Percentiles rank a stretch among this genome's conserved stretches.
These are phyloP conservation scores for Stentor roeselii DNA, from an alignment of 73 alveolate species.

Conservation along the genomic window DNA sequence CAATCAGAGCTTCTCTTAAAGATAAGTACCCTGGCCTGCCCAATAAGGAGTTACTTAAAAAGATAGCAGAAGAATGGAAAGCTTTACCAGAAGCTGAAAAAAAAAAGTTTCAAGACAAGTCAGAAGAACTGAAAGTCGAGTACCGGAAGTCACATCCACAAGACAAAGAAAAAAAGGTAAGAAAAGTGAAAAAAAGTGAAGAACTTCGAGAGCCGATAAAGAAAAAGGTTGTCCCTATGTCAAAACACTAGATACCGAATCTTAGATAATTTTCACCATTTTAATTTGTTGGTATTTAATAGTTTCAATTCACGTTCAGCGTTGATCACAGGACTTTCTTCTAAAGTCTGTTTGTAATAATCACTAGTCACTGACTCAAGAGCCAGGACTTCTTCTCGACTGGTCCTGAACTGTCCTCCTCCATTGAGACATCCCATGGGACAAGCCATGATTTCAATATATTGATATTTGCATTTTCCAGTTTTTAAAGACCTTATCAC, in stretches of 20 bases:
- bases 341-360: not conserved
- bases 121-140: not conserved
- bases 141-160: not conserved
- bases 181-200: not conserved
- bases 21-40: not conserved
- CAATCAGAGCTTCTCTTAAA: not conserved
- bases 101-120: not conserved
- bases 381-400: not conserved
- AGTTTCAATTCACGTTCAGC: not conserved
- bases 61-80: not conserved
- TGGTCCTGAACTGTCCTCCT: slow-evolving; percentile 86
- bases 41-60: not conserved
- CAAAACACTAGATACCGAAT: too few species aligned
- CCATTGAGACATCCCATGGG: slow-evolving; percentile 98
- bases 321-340: not conserved
- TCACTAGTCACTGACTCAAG: slow-evolving; percentile 5
- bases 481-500: slow-evolving; percentile 74
- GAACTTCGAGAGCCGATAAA: not conserved
- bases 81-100: not conserved
- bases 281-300: not conserved
- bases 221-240: too few species aligned
- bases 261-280: slow-evolving; percentile 7
- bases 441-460: slow-evolving; percentile 97
- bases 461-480: slow-evolving; percentile 78
- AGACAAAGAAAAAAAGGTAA: not conserved